phyloP scores from a whole-genome alignment of 2,329 filamentous ascomycete species.

The Zopfia rhizophila region DNA sequence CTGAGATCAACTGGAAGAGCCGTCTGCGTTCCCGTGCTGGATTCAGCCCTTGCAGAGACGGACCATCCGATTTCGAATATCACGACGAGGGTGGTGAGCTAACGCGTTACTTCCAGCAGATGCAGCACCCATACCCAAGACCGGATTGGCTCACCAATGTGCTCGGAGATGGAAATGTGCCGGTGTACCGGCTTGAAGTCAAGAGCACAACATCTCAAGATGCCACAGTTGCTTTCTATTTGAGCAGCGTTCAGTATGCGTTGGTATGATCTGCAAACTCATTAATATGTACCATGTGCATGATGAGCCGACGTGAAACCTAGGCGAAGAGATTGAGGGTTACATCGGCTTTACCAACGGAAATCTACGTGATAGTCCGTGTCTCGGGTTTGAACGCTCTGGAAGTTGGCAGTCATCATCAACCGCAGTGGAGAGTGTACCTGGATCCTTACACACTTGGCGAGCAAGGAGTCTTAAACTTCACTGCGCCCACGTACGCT shows the following conservation, averaged over 20 bases:
- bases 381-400: conserved; percentile 18
- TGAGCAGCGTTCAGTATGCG: conserved; percentile 12
- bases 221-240: conserved; percentile 13
- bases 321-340: conserved; percentile 13
- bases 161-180: conserved; percentile 10
- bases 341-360: conserved; percentile 8
- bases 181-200: conserved; percentile 14
- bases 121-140: conserved; percentile 16
- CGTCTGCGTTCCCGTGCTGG: conserved; percentile 18
- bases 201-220: conserved; percentile 17
- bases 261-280: conserved; percentile 8
- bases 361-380: conserved; percentile 15
- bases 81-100: conserved; percentile 15
- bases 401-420: conserved; percentile 8
- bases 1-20: conserved; percentile 18
- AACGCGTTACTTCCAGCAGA: conserved; percentile 15
- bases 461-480: conserved; percentile 8
- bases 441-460: conserved; percentile 10
- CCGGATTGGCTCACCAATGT: conserved; percentile 14
- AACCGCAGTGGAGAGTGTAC: conserved; percentile 14
- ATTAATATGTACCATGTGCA: too few relatives aligned
- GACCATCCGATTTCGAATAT: conserved; percentile 20
- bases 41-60: conserved; percentile 11
- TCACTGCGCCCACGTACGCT: conserved; percentile 11
- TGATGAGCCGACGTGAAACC: conserved; percentile 2